phyloP scores from a whole-genome alignment of 176 grass and related monocot species.

The Secale cereale region DNA sequence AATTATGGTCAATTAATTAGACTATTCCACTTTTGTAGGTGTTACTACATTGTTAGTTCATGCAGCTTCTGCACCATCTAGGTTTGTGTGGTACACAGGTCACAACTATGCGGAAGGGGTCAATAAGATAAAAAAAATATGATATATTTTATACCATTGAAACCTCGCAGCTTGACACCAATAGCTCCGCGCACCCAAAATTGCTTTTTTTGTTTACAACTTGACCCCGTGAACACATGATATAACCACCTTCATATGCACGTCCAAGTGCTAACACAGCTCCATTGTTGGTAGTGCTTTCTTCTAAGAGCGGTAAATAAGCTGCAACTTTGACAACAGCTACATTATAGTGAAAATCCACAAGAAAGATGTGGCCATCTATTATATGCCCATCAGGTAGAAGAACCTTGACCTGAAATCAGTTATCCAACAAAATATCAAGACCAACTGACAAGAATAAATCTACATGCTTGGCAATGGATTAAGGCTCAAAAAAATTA shows the following conservation, averaged over 20 bases:
- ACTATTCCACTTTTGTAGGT: too few species aligned
- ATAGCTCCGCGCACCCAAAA: background rate
- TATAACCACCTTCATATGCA: background rate
- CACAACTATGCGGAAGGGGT: background rate
- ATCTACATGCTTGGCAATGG: background rate
- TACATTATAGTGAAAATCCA: constrained; percentile 13
- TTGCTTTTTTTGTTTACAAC: background rate
- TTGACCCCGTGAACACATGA: constrained; percentile 1
- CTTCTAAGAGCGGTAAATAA: background rate
- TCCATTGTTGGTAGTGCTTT: background rate
- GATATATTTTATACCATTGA: background rate
- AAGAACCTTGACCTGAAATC: background rate
- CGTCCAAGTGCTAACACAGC: background rate
- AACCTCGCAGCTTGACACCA: background rate
- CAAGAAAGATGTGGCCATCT: background rate
- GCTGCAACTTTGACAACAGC: background rate
- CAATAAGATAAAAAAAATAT: background rate
- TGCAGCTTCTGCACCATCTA: background rate
- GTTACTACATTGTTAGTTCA: background rate
- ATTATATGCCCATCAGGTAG: background rate
- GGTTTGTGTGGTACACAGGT: background rate
- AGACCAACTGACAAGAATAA: background rate
- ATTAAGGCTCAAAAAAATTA: background rate
- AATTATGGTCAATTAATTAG: too few species aligned
- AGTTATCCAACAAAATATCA: background rate